Conservation (phyloP, 352 stramenopile species). For the Globisporangium ultimum region DNA sequence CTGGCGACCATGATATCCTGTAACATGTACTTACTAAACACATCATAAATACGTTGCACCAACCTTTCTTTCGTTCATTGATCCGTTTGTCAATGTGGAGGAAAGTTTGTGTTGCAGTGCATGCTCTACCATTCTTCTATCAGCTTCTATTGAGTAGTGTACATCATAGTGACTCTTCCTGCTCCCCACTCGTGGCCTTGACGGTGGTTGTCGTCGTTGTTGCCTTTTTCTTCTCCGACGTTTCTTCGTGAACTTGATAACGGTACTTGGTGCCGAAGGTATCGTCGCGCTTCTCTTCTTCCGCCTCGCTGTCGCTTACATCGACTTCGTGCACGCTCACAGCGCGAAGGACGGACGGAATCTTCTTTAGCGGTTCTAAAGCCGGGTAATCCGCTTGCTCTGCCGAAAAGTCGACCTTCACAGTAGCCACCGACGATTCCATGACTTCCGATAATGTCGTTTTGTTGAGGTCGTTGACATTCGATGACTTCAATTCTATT, state of each 20-base stretch:
- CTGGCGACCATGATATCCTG: no score
- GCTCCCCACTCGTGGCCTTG: not conserved
- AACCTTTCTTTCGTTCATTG: not conserved
- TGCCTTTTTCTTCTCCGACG: not conserved
- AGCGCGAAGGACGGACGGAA: constrained; percentile 34
- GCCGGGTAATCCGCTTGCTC: constrained; percentile 25
- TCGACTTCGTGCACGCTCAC: constrained; percentile 26
- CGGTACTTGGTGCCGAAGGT: constrained; percentile 10
- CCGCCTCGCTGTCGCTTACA: constrained; percentile 31
- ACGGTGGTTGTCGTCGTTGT: constrained; percentile 4
- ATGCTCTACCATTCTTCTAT: not conserved
- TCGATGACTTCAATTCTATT: constrained; percentile 37
- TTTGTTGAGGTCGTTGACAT: constrained; percentile 25
- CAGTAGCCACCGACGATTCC: constrained; percentile 1
- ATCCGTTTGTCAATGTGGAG: not conserved
- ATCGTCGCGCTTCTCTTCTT: constrained; percentile 33
- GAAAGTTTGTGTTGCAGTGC: not conserved
- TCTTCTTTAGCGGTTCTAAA: constrained; percentile 38
- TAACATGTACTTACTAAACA: no score
- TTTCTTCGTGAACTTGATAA: constrained; percentile 8
- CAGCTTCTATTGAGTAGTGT: constrained; percentile 5
- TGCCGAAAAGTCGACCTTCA: constrained; percentile 37
- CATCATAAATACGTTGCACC: no score
- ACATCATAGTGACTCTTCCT: not conserved
- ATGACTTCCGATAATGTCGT: constrained; percentile 4